Base-by-base conservation (phyloP, 768 basidiomycete species). In the Lentinula detonsa region DNA sequence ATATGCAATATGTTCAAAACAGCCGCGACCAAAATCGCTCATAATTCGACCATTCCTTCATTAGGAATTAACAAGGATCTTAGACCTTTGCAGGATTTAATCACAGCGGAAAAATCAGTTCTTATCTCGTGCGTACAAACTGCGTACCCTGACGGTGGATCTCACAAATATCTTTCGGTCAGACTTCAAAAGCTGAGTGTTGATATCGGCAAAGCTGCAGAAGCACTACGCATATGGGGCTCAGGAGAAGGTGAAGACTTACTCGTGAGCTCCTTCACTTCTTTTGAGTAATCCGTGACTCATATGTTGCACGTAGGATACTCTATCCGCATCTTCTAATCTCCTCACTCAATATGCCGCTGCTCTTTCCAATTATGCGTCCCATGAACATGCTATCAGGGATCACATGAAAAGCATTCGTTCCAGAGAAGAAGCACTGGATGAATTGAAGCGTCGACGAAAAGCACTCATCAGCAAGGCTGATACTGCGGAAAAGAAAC, bases 41-140 rank as follows among this genome's bases (percentile, higher is more conserved):
- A 96, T 73, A 94, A 93, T 68, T 87, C 92, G 1, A 89, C 91
- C 3, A 76, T 95, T 5, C 89, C 93, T 46, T 78, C 85, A 0
- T 73, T 92, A 9, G 75, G 78, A 16, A 79, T 70, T 0, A 94
- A 93, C 70, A 85, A 86, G 66, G 94, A 95, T 70, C 74, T 95
- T 3, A 76, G 88, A 31, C 84, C 87, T 0, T 76, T 97, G 7
- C 94, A 97, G 69, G 93, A 95, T 68, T 79, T 96, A 64, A 98
- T 98, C 60, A 88, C 85, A 2, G 84, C 90, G 1, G 94, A 97
- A 74, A 98, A 98, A 75, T 75, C 81, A 6, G 86, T 95, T 7
- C 77, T 95, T 34, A 74, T 79, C 52, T 82, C 89, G 91, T 93
- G 66, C 67, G 86, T 78, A 31, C 15, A n/a, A 11, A 33, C 13